Evolutionary conservation across 1,284 basidiomycete species (phyloP).

Genomic region (Rhodotorula mucilaginosa): DNA sequence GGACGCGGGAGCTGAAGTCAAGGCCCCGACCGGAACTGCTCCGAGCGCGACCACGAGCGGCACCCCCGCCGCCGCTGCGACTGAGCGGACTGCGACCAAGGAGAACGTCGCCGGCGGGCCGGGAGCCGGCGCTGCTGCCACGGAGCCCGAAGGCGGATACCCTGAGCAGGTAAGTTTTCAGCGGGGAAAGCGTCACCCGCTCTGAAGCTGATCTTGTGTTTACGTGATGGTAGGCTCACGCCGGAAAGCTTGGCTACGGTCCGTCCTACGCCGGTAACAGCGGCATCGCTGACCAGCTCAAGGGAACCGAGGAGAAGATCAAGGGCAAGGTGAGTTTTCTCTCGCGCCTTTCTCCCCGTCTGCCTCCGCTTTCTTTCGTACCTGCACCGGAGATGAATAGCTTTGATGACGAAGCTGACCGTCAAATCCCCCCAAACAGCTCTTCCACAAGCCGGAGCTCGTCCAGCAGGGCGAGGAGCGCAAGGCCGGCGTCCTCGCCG

Average conservation of each 20-base stretch:
- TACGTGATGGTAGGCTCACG: neutral
- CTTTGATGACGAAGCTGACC: too few species aligned
- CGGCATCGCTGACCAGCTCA: constrained; percentile 21
- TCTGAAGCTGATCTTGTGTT: too few species aligned
- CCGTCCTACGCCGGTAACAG: constrained; percentile 16
- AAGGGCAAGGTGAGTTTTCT: constrained; percentile 25
- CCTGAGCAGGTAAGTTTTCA: neutral
- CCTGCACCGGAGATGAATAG: too few species aligned
- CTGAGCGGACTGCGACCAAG: neutral
- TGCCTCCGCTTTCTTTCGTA: neutral
- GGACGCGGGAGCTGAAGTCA: neutral
- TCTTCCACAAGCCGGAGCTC: constrained; percentile 22
- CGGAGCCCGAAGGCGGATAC: constrained; percentile 4
- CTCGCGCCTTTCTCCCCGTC: neutral
- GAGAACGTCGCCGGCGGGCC: neutral
- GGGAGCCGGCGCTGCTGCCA: too few species aligned
- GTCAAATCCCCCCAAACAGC: neutral
- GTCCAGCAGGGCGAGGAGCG: constrained; percentile 27
- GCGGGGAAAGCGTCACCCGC: too few species aligned
- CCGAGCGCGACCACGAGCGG: too few species aligned
- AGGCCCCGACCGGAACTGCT: neutral
- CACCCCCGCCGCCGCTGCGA: neutral
- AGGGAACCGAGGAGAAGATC: constrained; percentile 24
- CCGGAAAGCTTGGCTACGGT: constrained; percentile 19
- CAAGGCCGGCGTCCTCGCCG: constrained; percentile 15